Evolutionary conservation across 768 basidiomycete genomes (phyloP).

Genomic region (Agrocybe praecox): DNA sequence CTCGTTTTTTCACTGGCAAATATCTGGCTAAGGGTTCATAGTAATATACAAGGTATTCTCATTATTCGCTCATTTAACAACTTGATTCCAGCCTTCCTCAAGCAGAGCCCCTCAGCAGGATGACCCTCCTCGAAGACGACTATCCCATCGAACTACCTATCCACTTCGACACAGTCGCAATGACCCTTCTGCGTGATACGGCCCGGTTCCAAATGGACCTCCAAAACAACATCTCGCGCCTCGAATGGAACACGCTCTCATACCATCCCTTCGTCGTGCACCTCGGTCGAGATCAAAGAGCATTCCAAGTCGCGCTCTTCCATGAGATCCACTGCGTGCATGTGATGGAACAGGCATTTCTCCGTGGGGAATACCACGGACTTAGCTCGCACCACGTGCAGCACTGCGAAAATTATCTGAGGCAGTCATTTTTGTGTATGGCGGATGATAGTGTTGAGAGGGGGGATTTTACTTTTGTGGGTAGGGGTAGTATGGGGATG

Average conservation of each 20-base stretch:
- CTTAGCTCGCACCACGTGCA: constrained; percentile 22
- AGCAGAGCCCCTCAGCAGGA: neutral
- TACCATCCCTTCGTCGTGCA: constrained; percentile 10
- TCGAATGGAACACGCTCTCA: constrained; percentile 8
- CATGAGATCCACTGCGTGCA: constrained; percentile 31
- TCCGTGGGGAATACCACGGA: constrained; percentile 9
- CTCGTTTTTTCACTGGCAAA: no score
- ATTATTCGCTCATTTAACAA: no score
- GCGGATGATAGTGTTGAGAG: constrained; percentile 33
- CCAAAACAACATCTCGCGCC: neutral
- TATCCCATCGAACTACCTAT: constrained; percentile 2
- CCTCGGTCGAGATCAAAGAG: constrained; percentile 10
- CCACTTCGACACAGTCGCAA: neutral
- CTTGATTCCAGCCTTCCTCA: neutral
- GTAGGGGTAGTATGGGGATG: no score
- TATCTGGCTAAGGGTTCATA: no score
- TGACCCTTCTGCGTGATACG: constrained; percentile 3
- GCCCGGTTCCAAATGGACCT: constrained; percentile 1
- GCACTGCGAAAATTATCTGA: constrained; percentile 40
- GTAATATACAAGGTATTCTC: no score
- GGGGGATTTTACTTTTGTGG: constrained; percentile 33
- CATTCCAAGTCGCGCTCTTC: constrained; percentile 22
- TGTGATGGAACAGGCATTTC: constrained; percentile 15
- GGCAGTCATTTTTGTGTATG: constrained; percentile 35
- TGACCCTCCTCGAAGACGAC: neutral